These are phyloP conservation scores for Tilletiaria anomala DNA, from an alignment of 1,284 basidiomycete genomes.

Conservation along the genomic window DNA sequence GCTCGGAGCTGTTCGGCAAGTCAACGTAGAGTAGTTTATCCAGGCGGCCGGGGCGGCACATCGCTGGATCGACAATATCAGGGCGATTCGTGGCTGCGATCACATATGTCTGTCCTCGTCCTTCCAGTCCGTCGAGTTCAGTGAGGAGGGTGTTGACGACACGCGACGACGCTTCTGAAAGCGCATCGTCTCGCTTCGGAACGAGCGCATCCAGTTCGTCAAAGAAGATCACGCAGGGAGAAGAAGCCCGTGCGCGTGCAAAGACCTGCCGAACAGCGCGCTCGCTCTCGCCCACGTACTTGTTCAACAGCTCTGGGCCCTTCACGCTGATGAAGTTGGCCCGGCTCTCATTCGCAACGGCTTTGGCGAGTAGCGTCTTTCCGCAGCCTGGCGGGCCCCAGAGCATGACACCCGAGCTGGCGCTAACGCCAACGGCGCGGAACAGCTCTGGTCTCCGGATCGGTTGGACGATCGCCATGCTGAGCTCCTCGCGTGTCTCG, in stretches of 20 bases:
- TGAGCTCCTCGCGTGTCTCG: constrained; percentile 70
- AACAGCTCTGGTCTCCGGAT: constrained; percentile 82
- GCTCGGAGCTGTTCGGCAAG: constrained; percentile 60
- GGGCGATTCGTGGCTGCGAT: constrained; percentile 96
- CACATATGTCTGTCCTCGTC: constrained; percentile 74
- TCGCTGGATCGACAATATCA: constrained; percentile 96
- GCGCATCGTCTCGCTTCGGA: constrained; percentile 74
- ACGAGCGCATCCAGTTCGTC: constrained; percentile 95
- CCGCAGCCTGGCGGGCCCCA: constrained; percentile 98
- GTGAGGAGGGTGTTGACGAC: constrained; percentile 95
- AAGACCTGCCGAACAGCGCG: constrained; percentile 87
- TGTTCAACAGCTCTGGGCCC: constrained; percentile 88
- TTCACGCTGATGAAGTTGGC: constrained; percentile 97
- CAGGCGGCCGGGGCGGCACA: constrained; percentile 87
- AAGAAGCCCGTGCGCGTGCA: constrained; percentile 67
- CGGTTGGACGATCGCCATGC: constrained; percentile 94
- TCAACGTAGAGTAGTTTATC: constrained; percentile 96
- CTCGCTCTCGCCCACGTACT: constrained; percentile 98
- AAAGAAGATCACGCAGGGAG: constrained; percentile 83
- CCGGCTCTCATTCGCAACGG: constrained; percentile 81
- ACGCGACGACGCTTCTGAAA: constrained; percentile 89
- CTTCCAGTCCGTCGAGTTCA: constrained; percentile 84
- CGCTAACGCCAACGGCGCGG: constrained; percentile 68
- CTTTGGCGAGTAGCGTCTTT: constrained; percentile 88
- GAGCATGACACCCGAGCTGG: constrained; percentile 60